Percentiles rank a stretch among this genome's conserved stretches.
Evolutionary conservation across 352 stramenopile species (phyloP).

Genomic region (Phytophthora chlamydospora): DNA sequence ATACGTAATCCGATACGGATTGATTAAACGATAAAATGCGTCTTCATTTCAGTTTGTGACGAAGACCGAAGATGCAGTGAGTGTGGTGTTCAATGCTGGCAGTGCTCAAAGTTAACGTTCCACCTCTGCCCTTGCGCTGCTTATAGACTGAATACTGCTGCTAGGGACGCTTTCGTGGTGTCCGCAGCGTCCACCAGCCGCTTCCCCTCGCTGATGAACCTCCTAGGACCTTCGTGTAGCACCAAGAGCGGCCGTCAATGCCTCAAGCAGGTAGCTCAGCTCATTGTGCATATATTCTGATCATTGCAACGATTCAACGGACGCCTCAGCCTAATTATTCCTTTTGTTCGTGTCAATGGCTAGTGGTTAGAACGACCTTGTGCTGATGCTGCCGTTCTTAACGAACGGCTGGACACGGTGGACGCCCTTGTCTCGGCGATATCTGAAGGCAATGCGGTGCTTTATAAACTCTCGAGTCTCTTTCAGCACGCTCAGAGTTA

Average conservation of each 20-base stretch:
- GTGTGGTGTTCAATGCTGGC: too few relatives aligned
- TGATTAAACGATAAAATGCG: too few relatives aligned
- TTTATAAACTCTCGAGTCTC: conserved; percentile 25
- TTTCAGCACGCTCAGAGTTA: conserved; percentile 36
- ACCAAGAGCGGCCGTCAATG: conserved; percentile 26
- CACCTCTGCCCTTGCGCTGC: neutral
- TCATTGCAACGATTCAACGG: too few relatives aligned
- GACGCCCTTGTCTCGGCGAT: conserved; percentile 18
- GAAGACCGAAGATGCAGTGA: too few relatives aligned
- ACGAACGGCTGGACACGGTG: conserved; percentile 28
- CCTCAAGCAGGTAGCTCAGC: conserved; percentile 20
- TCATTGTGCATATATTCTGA: neutral
- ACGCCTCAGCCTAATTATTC: neutral
- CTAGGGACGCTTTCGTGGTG: conserved; percentile 22
- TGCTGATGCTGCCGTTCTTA: conserved; percentile 13
- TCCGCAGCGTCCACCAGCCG: conserved; percentile 8
- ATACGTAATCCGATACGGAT: too few relatives aligned
- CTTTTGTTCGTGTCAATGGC: neutral
- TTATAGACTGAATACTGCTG: conserved; percentile 19
- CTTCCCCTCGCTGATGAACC: conserved; percentile 25
- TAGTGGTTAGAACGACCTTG: conserved; percentile 38
- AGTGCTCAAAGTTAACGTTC: too few relatives aligned
- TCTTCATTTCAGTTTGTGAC: too few relatives aligned
- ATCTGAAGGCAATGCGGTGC: neutral
- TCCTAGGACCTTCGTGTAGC: conserved; percentile 33